Percentiles rank a stretch among this genome's conserved stretches.
Evolutionary conservation across 768 basidiomycete genomes (phyloP).

Genomic region (Neoboletus magnificus): DNA sequence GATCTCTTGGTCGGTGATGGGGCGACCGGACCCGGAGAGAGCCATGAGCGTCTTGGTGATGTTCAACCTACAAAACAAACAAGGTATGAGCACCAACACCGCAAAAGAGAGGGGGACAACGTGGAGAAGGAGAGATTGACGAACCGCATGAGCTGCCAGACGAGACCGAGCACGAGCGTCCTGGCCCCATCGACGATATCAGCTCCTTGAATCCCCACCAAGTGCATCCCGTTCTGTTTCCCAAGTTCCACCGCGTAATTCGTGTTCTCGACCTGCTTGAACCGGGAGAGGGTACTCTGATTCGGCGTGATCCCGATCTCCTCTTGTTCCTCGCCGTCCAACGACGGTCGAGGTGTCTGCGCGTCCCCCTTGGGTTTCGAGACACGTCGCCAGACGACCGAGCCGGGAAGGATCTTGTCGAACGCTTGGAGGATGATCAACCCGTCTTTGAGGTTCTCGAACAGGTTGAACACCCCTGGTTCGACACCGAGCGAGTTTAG

Average conservation of each 20-base stretch:
- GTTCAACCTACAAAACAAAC: constrained; percentile 53
- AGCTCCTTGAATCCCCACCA: constrained; percentile 96
- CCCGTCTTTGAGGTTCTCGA: constrained; percentile 94
- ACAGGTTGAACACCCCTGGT: constrained; percentile 93
- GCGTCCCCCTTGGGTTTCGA: constrained; percentile 75
- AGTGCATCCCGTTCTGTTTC: constrained; percentile 88
- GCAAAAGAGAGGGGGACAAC: background rate
- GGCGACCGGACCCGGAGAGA: constrained; percentile 68
- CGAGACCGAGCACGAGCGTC: constrained; percentile 91
- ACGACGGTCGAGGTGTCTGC: constrained; percentile 37
- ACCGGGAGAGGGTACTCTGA: constrained; percentile 83
- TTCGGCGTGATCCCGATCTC: constrained; percentile 82
- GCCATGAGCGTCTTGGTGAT: constrained; percentile 86
- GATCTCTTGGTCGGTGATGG: constrained; percentile 90
- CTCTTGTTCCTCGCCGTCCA: constrained; percentile 60
- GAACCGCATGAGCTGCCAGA: constrained; percentile 97
- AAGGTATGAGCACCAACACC: background rate
- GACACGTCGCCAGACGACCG: constrained; percentile 94
- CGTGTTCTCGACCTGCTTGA: constrained; percentile 98
- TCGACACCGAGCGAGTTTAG: constrained; percentile 96
- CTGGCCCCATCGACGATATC: constrained; percentile 94
- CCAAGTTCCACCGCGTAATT: constrained; percentile 95
- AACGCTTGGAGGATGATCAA: constrained; percentile 91
- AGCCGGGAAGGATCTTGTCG: constrained; percentile 91
- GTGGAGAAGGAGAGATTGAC: constrained; percentile 16